Conservation (phyloP, 2,329 filamentous ascomycete species). For the Cercospora sp. region DNA sequence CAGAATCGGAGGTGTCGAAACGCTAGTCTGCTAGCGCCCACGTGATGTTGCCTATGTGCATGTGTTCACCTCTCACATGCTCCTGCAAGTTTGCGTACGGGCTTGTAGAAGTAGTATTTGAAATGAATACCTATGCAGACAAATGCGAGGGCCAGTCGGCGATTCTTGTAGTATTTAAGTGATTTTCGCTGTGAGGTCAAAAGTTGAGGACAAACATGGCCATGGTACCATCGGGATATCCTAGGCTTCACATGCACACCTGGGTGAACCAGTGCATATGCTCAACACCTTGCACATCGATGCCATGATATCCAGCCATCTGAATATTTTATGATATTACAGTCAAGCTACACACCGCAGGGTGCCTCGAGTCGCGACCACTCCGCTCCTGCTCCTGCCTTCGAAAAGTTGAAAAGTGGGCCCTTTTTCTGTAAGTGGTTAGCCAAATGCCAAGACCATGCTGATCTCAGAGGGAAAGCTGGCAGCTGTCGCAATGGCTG, state of each 20-base stretch:
- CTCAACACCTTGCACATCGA: not conserved
- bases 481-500: slow-evolving; percentile 1
- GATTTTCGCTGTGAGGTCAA: not conserved
- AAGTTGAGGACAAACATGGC: not conserved
- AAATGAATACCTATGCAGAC: not conserved
- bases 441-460: not conserved
- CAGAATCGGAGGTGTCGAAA: slow-evolving; percentile 4
- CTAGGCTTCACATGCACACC: not conserved
- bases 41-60: not conserved
- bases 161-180: not conserved
- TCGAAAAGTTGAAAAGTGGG: not conserved
- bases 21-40: slow-evolving; percentile 4
- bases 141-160: not conserved
- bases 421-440: not conserved
- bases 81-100: not conserved
- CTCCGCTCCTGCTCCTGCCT: not conserved
- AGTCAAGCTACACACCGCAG: not conserved
- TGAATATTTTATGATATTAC: not conserved
- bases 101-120: not conserved
- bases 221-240: not conserved
- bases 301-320: not conserved
- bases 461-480: not conserved
- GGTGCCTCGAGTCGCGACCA: not conserved
- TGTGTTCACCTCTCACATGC: slow-evolving; percentile 1
- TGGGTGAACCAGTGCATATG: not conserved